phyloP scores from a whole-genome alignment of 306 rosid genomes.

The Medicago truncatula region MtrunA17r5.0-ANR NC_053049.1:39898501-39899000 shows the following conservation, averaged over 20 bases:
- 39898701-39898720: neutral
- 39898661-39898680: too few relatives aligned
- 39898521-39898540: too few relatives aligned
- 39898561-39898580: neutral
- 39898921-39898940: conserved; percentile 62
- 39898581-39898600: neutral
- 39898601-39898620: neutral
- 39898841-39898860: conserved; percentile 51
- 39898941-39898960: conserved; percentile 61
- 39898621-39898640: neutral
- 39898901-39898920: conserved; percentile 65
- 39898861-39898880: conserved; percentile 57
- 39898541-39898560: neutral
- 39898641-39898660: neutral
- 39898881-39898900: conserved; percentile 39
- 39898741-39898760: neutral
- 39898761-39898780: conserved; percentile 54
- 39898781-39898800: conserved; percentile 56
- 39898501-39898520: too few relatives aligned
- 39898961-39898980: conserved; percentile 57
- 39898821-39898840: conserved; percentile 70
- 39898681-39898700: too few relatives aligned
- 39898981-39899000: neutral
- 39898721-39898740: neutral
- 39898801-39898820: conserved; percentile 51